These are phyloP conservation scores for Suillus cothurnatus DNA, from an alignment of 768 basidiomycete species.

Conservation along the genomic window DNA sequence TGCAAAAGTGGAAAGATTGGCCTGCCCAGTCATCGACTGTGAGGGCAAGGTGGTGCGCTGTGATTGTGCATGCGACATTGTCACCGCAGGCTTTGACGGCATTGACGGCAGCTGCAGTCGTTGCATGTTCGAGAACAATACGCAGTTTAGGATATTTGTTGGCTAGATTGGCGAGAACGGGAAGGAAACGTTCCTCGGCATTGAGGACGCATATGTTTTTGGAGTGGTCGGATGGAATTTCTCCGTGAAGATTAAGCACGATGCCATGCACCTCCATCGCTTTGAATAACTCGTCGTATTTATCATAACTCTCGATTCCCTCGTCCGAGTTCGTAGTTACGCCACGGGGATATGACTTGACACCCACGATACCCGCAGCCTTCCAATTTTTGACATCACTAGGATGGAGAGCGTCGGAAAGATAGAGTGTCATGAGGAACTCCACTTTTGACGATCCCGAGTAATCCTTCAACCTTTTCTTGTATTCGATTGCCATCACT, in stretches of 20 bases:
- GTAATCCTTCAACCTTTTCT: constrained; percentile 68
- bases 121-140: constrained; percentile 97
- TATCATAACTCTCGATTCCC: constrained; percentile 94
- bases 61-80: constrained; percentile 95
- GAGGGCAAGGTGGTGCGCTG: constrained; percentile 91
- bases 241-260: constrained; percentile 96
- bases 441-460: constrained; percentile 64
- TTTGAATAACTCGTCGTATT: constrained; percentile 90
- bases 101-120: constrained; percentile 88
- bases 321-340: constrained; percentile 97
- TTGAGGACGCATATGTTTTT: constrained; percentile 93
- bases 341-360: constrained; percentile 96
- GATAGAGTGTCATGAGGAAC: constrained; percentile 95
- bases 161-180: constrained; percentile 84
- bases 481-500: constrained; percentile 80
- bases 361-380: constrained; percentile 79
- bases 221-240: constrained; percentile 80
- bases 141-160: constrained; percentile 82
- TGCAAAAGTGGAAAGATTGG: constrained; percentile 95
- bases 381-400: constrained; percentile 90
- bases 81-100: constrained; percentile 74
- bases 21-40: constrained; percentile 98
- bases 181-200: constrained; percentile 87
- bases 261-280: constrained; percentile 93
- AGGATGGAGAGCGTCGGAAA: constrained; percentile 89